These are phyloP conservation scores for Vitellaria paradoxa DNA, from an alignment of 179 eudicot species.

Conservation along the genomic window DNA sequence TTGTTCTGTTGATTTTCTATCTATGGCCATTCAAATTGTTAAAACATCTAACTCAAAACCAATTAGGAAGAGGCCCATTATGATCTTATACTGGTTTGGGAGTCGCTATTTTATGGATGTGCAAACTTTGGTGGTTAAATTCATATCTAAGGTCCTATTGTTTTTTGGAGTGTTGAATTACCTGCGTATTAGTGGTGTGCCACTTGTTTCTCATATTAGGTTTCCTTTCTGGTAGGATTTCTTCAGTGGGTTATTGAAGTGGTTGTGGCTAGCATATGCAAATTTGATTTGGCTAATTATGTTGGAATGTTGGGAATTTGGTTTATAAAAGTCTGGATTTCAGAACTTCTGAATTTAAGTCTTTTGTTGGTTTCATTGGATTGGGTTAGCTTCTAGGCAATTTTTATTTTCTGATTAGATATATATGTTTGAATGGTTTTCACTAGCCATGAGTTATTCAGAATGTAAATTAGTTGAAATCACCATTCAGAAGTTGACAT, in stretches of 20 bases:
- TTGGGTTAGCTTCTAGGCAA: neutral
- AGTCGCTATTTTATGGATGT: too few relatives aligned
- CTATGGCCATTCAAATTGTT: neutral
- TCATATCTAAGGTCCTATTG: neutral
- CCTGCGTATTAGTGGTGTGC: neutral
- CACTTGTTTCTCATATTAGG: neutral
- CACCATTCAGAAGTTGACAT: neutral
- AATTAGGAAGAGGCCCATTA: too few relatives aligned
- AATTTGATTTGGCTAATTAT: neutral
- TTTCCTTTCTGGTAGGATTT: neutral
- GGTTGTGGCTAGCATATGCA: neutral
- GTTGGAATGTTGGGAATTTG: conserved; percentile 3
- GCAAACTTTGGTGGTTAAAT: too few relatives aligned
- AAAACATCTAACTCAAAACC: too few relatives aligned
- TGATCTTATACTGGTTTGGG: too few relatives aligned
- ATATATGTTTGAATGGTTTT: neutral
- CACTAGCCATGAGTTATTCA: neutral
- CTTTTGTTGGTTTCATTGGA: neutral
- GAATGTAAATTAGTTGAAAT: neutral
- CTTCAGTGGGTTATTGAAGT: neutral
- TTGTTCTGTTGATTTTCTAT: neutral
- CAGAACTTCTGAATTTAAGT: neutral
- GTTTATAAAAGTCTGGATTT: neutral
- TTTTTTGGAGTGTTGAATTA: neutral
- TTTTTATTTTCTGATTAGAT: neutral